Percentiles rank a stretch among this genome's conserved stretches.
Evolutionary conservation across 2,329 filamentous ascomycete species (phyloP).

Genomic region (Pseudogymnoascus sp.): DNA sequence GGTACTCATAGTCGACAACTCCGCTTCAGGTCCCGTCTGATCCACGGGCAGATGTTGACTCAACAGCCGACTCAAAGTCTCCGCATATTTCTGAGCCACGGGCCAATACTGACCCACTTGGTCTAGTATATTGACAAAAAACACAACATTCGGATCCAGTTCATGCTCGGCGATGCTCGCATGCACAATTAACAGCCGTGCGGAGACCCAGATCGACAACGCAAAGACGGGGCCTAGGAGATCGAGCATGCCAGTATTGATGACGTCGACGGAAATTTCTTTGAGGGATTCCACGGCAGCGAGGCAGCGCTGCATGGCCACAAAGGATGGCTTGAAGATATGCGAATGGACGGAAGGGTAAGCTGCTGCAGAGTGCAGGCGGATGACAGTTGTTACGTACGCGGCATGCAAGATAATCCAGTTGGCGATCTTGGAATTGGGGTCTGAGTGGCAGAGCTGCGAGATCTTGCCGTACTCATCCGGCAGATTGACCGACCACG

Average conservation of each 20-base stretch:
- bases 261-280: constrained; percentile 67
- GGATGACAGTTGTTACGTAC: constrained; percentile 82
- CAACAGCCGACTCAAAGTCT: too few relatives aligned
- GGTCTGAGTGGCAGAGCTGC: constrained; percentile 62
- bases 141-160: constrained; percentile 60
- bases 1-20: constrained; percentile 65
- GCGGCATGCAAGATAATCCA: constrained; percentile 90
- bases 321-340: constrained; percentile 83
- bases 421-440: constrained; percentile 61
- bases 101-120: too few relatives aligned
- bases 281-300: constrained; percentile 76
- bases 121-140: too few relatives aligned
- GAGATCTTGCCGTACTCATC: constrained; percentile 77
- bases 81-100: too few relatives aligned
- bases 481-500: constrained; percentile 78
- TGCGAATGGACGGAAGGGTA: constrained; percentile 83
- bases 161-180: constrained; percentile 82
- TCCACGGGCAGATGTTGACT: too few relatives aligned
- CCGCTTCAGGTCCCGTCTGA: too few relatives aligned
- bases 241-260: constrained; percentile 62
- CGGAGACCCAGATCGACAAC: constrained; percentile 87
- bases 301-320: constrained; percentile 73
- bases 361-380: constrained; percentile 82
- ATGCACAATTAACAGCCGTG: constrained; percentile 77
- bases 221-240: constrained; percentile 85